Evolutionary conservation across 306 rosid species (phyloP), one percentile per base, ranked within the genome.

Genomic region (Herpetospermum pedunculosum): DNA sequence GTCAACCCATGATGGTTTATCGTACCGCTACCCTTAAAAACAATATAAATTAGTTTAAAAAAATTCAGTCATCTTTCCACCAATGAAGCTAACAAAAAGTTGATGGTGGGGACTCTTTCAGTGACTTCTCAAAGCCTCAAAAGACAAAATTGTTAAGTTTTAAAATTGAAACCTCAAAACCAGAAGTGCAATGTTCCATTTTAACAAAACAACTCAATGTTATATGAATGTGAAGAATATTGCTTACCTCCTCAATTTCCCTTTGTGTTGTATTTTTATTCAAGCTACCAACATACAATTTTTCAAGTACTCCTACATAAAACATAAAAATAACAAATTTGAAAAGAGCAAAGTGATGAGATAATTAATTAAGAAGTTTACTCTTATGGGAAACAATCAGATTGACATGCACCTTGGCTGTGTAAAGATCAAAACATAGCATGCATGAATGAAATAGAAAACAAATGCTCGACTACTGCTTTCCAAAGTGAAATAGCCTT

Each of bases 231-330:
- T 38, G 70, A 58, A 70, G 77, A 74, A 71, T 47, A 40, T 43
- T 43, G 46, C 89, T 55, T 87, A 91, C 97, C 68, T 93, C 97
- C 83, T 85, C 96, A 76, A 93, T 77, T n/a, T 93, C 98, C 76
- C 80, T 81, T 73, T 8, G 38, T 10, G 92, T 79, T 74, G 92
- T 87, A 46, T 85, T 88, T 80, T 16, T 83, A 83, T 80, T 78
- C 82, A 93, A 71, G 81, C 28, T 48, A 74, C 87, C 76, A 68
- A 93, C 97, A 76, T 83, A 91, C 80, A 93, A 84, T 80, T 82
- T 87, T 76, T 88, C 97, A 47, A 32, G 81, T 70, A 64, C 76
- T 80, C 77, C 96, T 89, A 76, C 77, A 79, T 80, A 41, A 47
- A 76, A 74, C 76, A 15, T 76, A 58, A 75, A 68, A 77, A 76